Evolutionary conservation across 2,329 filamentous ascomycete genomes (phyloP).

Genomic region (Colletotrichum chlorophyti): DNA sequence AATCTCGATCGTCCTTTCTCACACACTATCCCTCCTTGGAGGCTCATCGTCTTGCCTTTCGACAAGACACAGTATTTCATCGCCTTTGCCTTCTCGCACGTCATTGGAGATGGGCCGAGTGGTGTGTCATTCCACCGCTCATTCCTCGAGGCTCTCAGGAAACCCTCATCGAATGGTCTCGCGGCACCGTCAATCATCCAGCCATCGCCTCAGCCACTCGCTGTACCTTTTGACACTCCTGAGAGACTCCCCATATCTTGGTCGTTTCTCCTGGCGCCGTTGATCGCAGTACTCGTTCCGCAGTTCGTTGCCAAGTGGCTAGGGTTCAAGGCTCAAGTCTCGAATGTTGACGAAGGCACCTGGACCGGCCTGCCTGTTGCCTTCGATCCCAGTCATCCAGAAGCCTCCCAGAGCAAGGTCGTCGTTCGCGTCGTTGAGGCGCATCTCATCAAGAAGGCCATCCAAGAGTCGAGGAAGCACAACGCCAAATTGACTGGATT

Average conservation of each 20-base stretch:
- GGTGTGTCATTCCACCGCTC: conserved; percentile 49
- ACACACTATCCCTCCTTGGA: conserved; percentile 46
- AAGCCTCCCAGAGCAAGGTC: conserved; percentile 37
- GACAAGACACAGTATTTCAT: conserved; percentile 37
- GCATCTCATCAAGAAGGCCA: conserved; percentile 33
- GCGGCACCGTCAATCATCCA: conserved; percentile 2
- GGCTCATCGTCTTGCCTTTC: conserved; percentile 44
- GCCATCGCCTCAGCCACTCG: conserved; percentile 32
- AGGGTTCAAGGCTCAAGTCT: conserved; percentile 38
- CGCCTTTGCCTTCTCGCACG: conserved; percentile 50
- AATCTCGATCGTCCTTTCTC: conserved; percentile 42
- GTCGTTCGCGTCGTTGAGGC: conserved; percentile 39
- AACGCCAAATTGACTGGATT: conserved; percentile 48
- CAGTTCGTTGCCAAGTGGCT: conserved; percentile 38
- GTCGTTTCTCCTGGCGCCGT: conserved; percentile 47
- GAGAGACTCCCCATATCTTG: conserved; percentile 49
- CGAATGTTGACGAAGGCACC: conserved; percentile 36
- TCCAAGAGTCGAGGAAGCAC: conserved; percentile 39
- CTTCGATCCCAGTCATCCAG: conserved; percentile 31
- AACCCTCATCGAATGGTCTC: background rate
- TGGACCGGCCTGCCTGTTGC: conserved; percentile 40
- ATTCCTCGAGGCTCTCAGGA: conserved; percentile 38
- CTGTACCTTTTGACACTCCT: conserved; percentile 45
- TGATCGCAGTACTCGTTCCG: conserved; percentile 46
- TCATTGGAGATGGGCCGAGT: conserved; percentile 49